phyloP scores from a whole-genome alignment of 768 basidiomycete species.

The Austroboletus festivus region DNA sequence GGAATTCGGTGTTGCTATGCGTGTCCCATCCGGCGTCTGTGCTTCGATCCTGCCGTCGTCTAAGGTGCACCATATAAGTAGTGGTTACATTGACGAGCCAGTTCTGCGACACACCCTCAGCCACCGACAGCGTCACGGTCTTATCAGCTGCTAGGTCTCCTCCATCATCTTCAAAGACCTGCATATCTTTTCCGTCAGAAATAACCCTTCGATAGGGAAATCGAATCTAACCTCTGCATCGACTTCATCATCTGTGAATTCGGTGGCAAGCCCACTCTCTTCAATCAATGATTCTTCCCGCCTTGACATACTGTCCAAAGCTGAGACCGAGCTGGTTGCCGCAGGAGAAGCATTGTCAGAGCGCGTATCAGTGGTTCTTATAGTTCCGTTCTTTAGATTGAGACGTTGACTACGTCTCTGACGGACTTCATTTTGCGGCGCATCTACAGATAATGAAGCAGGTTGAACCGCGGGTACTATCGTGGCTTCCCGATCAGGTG shows the following conservation, averaged over 20 bases:
- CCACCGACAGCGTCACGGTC: constrained; percentile 81
- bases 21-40: constrained; percentile 94
- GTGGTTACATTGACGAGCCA: neutral
- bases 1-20: constrained; percentile 83
- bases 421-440: constrained; percentile 40
- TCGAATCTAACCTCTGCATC: constrained; percentile 58
- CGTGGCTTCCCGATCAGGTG: constrained; percentile 33
- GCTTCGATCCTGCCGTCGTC: constrained; percentile 95
- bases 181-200: constrained; percentile 13
- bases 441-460: constrained; percentile 34
- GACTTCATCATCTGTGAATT: constrained; percentile 83
- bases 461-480: constrained; percentile 26
- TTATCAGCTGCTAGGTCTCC: constrained; percentile 74
- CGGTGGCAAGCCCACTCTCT: constrained; percentile 64
- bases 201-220: neutral
- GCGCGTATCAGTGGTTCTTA: constrained; percentile 11
- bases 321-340: constrained; percentile 26
- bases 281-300: constrained; percentile 52
- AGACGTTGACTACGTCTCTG: constrained; percentile 83
- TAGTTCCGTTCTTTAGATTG: constrained; percentile 57
- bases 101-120: constrained; percentile 54
- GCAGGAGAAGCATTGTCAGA: constrained; percentile 14
- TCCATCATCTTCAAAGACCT: constrained; percentile 85
- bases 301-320: constrained; percentile 25
- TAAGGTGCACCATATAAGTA: constrained; percentile 26